These are phyloP conservation scores for Trypanosoma rangeli DNA, from an alignment of 208 protist species.

Conservation along the genomic window DNA sequence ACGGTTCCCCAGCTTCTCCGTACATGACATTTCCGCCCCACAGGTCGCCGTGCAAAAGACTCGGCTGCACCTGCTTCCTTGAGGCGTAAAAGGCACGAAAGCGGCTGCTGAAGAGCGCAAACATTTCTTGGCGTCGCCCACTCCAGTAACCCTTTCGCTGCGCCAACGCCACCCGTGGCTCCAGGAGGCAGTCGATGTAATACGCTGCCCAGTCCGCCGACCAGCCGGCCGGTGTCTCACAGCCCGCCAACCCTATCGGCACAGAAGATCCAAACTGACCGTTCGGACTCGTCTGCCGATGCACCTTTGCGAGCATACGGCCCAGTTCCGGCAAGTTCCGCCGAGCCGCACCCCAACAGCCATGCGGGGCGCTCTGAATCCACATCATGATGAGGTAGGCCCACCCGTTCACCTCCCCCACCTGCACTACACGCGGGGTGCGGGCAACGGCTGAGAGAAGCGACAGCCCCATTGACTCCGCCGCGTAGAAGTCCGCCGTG, in stretches of 20 bases:
- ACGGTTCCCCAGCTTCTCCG: slow-evolving; percentile 15
- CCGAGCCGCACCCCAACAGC: neutral
- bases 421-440: slow-evolving; percentile 17
- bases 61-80: neutral
- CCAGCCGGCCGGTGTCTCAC: slow-evolving; percentile 13
- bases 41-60: slow-evolving; percentile 32
- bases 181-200: slow-evolving; percentile 18
- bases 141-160: slow-evolving; percentile 23
- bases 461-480: slow-evolving; percentile 25
- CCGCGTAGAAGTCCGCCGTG: slow-evolving; percentile 11
- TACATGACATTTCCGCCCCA: slow-evolving; percentile 32
- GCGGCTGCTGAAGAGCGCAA: slow-evolving; percentile 21
- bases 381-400: slow-evolving; percentile 28
- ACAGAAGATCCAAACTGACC: slow-evolving; percentile 23
- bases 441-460: slow-evolving; percentile 22
- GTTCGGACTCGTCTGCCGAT: slow-evolving; percentile 19
- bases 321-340: slow-evolving; percentile 19
- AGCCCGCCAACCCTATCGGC: neutral
- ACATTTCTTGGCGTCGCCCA: slow-evolving; percentile 9
- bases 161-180: slow-evolving; percentile 21
- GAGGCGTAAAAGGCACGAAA: slow-evolving; percentile 17
- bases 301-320: slow-evolving; percentile 19
- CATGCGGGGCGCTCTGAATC: neutral
- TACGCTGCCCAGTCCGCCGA: slow-evolving; percentile 24
- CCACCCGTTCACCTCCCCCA: slow-evolving; percentile 13